A percentile compares a stretch with the other conserved stretches of the same genome.
Evolutionary conservation across 1,284 basidiomycete genomes (phyloP).

Genomic region (Pulveroboletus sp.): DNA sequence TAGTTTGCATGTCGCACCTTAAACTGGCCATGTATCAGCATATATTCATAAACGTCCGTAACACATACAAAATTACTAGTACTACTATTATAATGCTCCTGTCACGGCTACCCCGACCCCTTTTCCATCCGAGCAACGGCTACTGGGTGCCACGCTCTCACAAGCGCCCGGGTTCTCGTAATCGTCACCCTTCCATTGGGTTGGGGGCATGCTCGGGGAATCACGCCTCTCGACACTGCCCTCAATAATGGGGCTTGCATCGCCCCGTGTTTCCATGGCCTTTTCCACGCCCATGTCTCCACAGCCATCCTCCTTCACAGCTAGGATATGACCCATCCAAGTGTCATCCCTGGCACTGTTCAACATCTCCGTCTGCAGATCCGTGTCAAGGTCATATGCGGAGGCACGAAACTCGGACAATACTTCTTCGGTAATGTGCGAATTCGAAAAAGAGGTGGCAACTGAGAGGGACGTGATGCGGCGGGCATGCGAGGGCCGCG

Average conservation of each 20-base stretch:
- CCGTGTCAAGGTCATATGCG: conserved; percentile 32
- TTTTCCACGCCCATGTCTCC: background rate
- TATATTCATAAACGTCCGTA: background rate
- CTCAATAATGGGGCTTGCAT: background rate
- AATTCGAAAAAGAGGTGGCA: conserved; percentile 29
- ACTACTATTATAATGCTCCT: background rate
- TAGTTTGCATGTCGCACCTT: no score
- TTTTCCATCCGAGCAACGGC: background rate
- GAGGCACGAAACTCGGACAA: conserved; percentile 27
- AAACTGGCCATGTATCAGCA: no score
- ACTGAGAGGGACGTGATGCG: conserved; percentile 30
- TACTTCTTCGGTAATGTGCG: conserved; percentile 31
- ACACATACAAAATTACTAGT: background rate
- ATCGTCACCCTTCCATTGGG: conserved; percentile 9
- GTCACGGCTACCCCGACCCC: background rate
- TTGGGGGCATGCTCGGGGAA: background rate
- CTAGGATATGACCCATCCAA: conserved; percentile 10
- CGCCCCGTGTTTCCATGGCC: background rate
- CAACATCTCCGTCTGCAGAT: conserved; percentile 32
- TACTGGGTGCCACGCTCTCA: background rate
- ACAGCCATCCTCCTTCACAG: conserved; percentile 14
- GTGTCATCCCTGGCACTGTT: conserved; percentile 25
- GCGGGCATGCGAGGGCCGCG: conserved; percentile 22
- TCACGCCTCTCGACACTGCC: conserved; percentile 14
- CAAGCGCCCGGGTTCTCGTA: conserved; percentile 16